A percentile compares a stretch with the other conserved stretches of the same genome.
Conservation (phyloP, 768 basidiomycete genomes). For the Pilatotrama ljubarskyi region DNA sequence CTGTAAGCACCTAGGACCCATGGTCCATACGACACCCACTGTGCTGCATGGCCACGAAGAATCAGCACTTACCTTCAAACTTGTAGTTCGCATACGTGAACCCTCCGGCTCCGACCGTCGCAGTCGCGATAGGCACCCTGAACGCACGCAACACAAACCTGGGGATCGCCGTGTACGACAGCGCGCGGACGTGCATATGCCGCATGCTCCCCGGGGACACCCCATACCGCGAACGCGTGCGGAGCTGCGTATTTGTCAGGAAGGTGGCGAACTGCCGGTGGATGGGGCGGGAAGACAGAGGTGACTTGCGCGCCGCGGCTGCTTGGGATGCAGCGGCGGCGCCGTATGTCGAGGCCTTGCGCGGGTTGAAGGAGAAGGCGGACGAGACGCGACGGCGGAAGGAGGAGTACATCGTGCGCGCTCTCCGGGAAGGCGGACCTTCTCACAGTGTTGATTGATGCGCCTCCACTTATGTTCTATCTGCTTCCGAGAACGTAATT, state of each 20-base stretch:
- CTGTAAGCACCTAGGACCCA: neutral
- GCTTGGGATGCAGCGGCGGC: slow-evolving; percentile 2
- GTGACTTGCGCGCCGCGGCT: slow-evolving; percentile 36
- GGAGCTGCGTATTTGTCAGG: slow-evolving; percentile 46
- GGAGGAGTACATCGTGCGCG: slow-evolving; percentile 43
- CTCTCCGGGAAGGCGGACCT: neutral
- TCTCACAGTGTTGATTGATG: neutral
- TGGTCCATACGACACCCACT: no score
- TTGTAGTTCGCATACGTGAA: slow-evolving; percentile 96
- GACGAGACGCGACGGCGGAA: slow-evolving; percentile 42
- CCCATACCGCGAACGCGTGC: slow-evolving; percentile 51
- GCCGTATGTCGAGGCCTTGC: slow-evolving; percentile 19
- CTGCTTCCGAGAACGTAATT: no score
- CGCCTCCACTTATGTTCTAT: neutral
- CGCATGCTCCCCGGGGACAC: slow-evolving; percentile 47
- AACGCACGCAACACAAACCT: slow-evolving; percentile 85
- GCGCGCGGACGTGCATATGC: slow-evolving; percentile 69
- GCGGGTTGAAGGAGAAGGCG: slow-evolving; percentile 23
- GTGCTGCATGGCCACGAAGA: no score
- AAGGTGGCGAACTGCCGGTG: slow-evolving; percentile 62
- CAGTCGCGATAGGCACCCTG: slow-evolving; percentile 83
- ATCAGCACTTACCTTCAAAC: slow-evolving; percentile 72
- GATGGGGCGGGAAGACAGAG: slow-evolving; percentile 40
- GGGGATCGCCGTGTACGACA: slow-evolving; percentile 90
- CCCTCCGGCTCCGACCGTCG: slow-evolving; percentile 87